A percentile compares a stretch with the other conserved stretches of the same genome.
Evolutionary conservation across 2,329 filamentous ascomycete species (phyloP).

Genomic region (Amphichorda felina): DNA sequence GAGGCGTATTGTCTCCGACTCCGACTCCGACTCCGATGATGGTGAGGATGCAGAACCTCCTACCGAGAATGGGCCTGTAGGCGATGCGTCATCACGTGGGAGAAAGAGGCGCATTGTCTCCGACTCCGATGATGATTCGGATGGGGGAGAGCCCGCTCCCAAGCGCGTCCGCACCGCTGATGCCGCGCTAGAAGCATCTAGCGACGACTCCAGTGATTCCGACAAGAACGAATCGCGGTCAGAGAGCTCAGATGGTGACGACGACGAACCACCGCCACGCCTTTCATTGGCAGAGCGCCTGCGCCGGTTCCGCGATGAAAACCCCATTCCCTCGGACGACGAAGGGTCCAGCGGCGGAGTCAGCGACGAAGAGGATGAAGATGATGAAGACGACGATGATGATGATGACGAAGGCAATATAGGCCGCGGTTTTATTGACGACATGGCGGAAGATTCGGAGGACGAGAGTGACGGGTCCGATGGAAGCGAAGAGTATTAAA

Average conservation of each 20-base stretch:
- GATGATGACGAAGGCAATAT: neutral
- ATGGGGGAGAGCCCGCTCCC: too few relatives aligned
- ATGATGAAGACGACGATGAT: neutral
- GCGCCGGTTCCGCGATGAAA: neutral
- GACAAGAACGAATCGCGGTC: neutral
- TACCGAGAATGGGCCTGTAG: neutral
- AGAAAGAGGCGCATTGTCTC: too few relatives aligned
- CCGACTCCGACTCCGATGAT: conserved; percentile 5
- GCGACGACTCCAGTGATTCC: too few relatives aligned
- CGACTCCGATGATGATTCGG: conserved; percentile 1
- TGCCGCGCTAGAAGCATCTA: too few relatives aligned
- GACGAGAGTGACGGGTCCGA: conserved; percentile 1
- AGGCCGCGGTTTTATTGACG: conserved; percentile 1
- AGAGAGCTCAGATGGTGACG: neutral
- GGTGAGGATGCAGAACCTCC: conserved; percentile 1
- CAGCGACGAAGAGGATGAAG: neutral
- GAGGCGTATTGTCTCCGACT: conserved; percentile 4
- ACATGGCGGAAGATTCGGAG: conserved; percentile 1
- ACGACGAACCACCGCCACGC: neutral
- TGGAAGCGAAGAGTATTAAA: conserved; percentile 1
- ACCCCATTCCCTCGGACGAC: neutral
- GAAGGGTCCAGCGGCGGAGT: neutral
- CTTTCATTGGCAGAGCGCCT: conserved; percentile 2
- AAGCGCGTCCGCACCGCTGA: too few relatives aligned
- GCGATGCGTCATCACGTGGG: too few relatives aligned